phyloP scores from a whole-genome alignment of 768 basidiomycete genomes.

The Kwoniella pini region DNA sequence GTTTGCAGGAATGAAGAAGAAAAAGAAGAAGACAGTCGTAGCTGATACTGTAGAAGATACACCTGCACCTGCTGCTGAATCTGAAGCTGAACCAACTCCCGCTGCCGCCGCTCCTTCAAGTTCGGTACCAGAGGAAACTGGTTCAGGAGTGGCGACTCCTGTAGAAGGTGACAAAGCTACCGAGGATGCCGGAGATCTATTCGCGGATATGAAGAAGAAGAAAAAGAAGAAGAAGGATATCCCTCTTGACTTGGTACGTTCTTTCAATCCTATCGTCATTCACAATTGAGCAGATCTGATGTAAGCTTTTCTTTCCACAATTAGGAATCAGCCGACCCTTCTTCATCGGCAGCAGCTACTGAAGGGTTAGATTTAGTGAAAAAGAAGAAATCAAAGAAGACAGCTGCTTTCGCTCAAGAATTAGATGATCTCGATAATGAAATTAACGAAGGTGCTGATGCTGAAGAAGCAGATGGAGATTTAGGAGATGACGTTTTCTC shows the following conservation, averaged over 20 bases:
- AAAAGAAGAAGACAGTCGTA: conserved; percentile 56
- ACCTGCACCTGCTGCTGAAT: conserved; percentile 7
- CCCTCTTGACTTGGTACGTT: conserved; percentile 53
- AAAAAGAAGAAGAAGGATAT: conserved; percentile 73
- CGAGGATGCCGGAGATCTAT: conserved; percentile 71
- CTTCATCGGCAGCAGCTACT: conserved; percentile 25
- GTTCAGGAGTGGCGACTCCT: conserved; percentile 24
- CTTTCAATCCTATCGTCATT: background rate
- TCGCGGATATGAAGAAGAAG: conserved; percentile 90
- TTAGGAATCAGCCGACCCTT: conserved; percentile 26
- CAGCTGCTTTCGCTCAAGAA: conserved; percentile 62
- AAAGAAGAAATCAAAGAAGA: conserved; percentile 70
- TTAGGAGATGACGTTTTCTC: conserved; percentile 83
- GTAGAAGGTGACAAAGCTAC: conserved; percentile 26
- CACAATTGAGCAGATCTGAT: background rate
- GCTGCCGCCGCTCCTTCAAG: conserved; percentile 12
- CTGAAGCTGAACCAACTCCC: conserved; percentile 32
- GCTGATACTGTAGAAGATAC: conserved; percentile 12
- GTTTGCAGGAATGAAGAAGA: conserved; percentile 59
- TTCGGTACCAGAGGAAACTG: conserved; percentile 10
- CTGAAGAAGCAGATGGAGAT: conserved; percentile 59
- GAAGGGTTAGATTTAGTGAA: conserved; percentile 52
- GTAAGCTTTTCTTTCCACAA: background rate
- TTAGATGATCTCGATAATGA: conserved; percentile 57
- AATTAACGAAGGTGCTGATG: conserved; percentile 59